Evolutionary conservation across 1,139 yeast species (phyloP), one percentile per base, ranked within the genome.

Genomic region (Scheffersomyces segobiensis): DNA sequence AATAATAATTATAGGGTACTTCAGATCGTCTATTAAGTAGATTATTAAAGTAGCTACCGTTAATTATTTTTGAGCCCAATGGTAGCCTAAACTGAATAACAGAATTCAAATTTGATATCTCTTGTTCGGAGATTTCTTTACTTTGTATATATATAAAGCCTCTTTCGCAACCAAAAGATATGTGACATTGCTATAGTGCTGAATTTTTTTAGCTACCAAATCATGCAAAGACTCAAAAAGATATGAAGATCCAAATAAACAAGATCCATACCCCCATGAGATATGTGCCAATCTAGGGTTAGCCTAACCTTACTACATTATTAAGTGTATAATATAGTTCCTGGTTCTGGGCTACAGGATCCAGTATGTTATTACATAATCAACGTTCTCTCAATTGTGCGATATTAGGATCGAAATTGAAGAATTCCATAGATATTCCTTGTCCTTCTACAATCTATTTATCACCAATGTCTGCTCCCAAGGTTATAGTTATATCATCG

Each of bases 401-500:
- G 42, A 32, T 32, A 32, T 7, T 10, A 32, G 42, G 42, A 32
- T 32, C 42, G 42, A 32, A 32, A 32, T 32, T 32, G 42, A 32
- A 32, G 17, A 32, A 32, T 14, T 32, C 42, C 42, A 32, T 10
- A 32, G 17, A 32, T 32, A 2, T 12, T 32, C 42, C 39, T 32
- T 32, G 8, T 32, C 2, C 17, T 32, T 12, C 42, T 32, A 32
- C 17, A 12, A 14, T 12, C 42, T 32, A 32, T 32, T 3, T 32
- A 32, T 14, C 12, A 32, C 42, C 42, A 22, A 65, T 65, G 69
- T 58, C 77, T 39, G 62, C 73, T 56, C 79, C 82, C 46, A 80
- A 82, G 67, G 85, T 89, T 56, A 84, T 87, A 2, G 80, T 89
- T 57, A 83, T 87, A 49, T 87, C 93, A 52, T 87, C 91, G 0